Evolutionary conservation across 2,329 filamentous ascomycete genomes (phyloP).

Genomic region (Lasiodiplodia hormozganensis): DNA sequence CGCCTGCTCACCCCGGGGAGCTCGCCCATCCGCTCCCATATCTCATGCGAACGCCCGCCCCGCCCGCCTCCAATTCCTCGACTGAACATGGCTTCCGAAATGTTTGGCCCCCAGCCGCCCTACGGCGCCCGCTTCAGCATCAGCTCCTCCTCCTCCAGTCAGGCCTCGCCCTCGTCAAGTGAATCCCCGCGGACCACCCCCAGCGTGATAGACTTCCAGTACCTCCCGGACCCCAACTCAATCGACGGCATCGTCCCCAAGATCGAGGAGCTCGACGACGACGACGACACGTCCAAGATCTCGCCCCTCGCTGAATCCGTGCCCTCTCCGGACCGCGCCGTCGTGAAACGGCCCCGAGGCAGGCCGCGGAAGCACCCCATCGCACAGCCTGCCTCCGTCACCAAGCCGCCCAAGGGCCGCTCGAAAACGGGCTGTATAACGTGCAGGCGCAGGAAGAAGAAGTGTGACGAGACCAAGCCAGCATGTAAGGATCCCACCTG

Average conservation of each 20-base stretch:
- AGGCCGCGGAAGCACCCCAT: conserved; percentile 83
- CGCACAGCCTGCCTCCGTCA: conserved; percentile 62
- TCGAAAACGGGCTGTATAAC: conserved; percentile 67
- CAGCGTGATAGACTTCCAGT: conserved; percentile 38
- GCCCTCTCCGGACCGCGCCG: conserved; percentile 43
- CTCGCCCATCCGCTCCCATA: not conserved
- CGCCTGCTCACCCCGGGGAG: conserved; percentile 8
- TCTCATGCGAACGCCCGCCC: not conserved
- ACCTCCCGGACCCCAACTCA: conserved; percentile 36
- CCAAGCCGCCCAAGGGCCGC: conserved; percentile 77
- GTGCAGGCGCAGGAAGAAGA: conserved; percentile 67
- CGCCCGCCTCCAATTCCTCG: conserved; percentile 24
- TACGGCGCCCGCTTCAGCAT: conserved; percentile 43
- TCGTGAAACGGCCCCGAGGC: conserved; percentile 63
- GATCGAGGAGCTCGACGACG: conserved; percentile 61
- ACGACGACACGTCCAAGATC: conserved; percentile 48
- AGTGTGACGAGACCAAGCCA: conserved; percentile 61
- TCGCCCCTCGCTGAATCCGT: conserved; percentile 40
- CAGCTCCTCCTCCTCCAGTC: conserved; percentile 48
- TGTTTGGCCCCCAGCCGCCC: conserved; percentile 45
- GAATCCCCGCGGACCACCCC: conserved; percentile 47
- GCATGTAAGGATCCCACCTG: conserved; percentile 42
- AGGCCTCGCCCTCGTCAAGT: conserved; percentile 50
- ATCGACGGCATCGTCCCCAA: conserved; percentile 56
- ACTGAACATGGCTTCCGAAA: conserved; percentile 44